A percentile compares a stretch with the other conserved stretches of the same genome.
These are phyloP conservation scores for Eutrema yunnanense DNA, from an alignment of 345 rosid species.

Conservation along the genomic window DNA sequence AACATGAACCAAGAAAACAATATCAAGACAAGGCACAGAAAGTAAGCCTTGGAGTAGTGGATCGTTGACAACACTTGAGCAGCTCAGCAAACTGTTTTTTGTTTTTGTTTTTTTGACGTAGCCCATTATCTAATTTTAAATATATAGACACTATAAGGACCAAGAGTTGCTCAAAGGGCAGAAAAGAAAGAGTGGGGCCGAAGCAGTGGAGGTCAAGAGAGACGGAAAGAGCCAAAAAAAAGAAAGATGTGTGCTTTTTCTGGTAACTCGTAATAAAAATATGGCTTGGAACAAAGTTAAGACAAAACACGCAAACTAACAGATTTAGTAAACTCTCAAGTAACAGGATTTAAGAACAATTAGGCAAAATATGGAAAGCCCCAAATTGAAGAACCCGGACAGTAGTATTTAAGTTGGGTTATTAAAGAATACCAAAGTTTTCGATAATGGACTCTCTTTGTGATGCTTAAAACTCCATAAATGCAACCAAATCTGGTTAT, in stretches of 20 bases:
- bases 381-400: not conserved
- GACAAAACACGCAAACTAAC: not conserved
- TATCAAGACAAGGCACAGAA: not conserved
- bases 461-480: slow-evolving; percentile 22
- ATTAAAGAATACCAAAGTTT: slow-evolving; percentile 4
- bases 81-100: not conserved
- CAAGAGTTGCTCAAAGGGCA: slow-evolving; percentile 23
- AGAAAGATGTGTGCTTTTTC: slow-evolving; percentile 17
- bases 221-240: slow-evolving; percentile 27
- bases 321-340: slow-evolving; percentile 3
- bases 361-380: not conserved
- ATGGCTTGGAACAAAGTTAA: slow-evolving; percentile 9
- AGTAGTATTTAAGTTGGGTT: not conserved
- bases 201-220: slow-evolving; percentile 26
- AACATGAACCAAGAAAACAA: slow-evolving; percentile 32
- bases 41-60: slow-evolving; percentile 25
- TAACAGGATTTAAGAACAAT: not conserved
- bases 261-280: slow-evolving; percentile 12
- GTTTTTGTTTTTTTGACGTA: slow-evolving; percentile 1
- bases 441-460: slow-evolving; percentile 18
- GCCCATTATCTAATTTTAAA: slow-evolving; percentile 14
- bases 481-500: slow-evolving; percentile 22
- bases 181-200: slow-evolving; percentile 29
- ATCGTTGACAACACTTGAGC: slow-evolving; percentile 27
- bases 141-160: not conserved